Evolutionary conservation across 2,329 filamentous ascomycete species (phyloP), one percentile per base, ranked within the genome.

Genomic region (Ceratocystiopsis minuta): DNA sequence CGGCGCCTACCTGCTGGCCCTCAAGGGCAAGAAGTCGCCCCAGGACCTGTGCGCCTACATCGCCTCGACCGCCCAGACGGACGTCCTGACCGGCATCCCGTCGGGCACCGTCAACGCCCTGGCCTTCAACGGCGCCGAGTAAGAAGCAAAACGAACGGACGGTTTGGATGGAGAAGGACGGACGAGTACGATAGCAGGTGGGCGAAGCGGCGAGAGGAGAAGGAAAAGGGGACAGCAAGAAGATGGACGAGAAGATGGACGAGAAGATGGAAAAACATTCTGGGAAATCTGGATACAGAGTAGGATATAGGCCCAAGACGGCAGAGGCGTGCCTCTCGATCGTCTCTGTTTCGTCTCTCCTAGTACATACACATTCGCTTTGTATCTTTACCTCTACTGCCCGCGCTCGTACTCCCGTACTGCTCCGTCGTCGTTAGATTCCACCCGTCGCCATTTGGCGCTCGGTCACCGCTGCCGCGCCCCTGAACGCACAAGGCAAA

Each of bases 81-180:
- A 70, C 57, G 74, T 75, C 51, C 78, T 98, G 43, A 70, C 68
- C 52, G 86, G 92, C 54, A 79, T 98, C 40, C 88, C 88, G 50
- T 68, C 67, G 40, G 78, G 83, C 60, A 98, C 92, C 52, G 76
- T 77, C 60, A 98, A 98, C 75, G 70, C 94, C 57, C 85, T 98
- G 48, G 88, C 88, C 62, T 98, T 87, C 88, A 98, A 98, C 75
- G 90, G 92, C 59, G 92, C 86, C 66, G 92, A 90, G 57, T 81
- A 75, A 58, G n/a, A n/a, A n/a, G n/a, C n/a, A n/a, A n/a, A n/a
- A n/a, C n/a, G n/a, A n/a, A n/a, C n/a, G n/a, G n/a, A n/a, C n/a
- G n/a, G n/a, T n/a, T n/a, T n/a, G n/a, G n/a, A n/a, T n/a, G n/a
- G n/a, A n/a, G n/a, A n/a, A n/a, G n/a, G n/a, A n/a, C n/a, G 55